These are phyloP conservation scores for Colletotrichum limetticola DNA, from an alignment of 2,329 filamentous ascomycete genomes.

Conservation along the genomic window DNA sequence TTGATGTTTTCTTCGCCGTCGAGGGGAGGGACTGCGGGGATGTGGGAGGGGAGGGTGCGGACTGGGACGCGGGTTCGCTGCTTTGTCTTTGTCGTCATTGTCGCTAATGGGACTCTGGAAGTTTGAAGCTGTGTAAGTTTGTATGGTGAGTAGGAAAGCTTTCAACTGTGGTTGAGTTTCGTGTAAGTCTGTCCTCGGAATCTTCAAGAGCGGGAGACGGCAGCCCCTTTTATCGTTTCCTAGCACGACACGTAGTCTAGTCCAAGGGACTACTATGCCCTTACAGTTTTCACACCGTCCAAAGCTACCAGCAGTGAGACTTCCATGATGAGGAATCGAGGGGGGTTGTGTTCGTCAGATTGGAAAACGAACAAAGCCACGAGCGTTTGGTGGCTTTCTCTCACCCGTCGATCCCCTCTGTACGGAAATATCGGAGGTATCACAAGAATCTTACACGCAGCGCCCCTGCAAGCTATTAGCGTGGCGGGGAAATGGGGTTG, in stretches of 20 bases:
- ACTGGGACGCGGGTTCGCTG: background rate
- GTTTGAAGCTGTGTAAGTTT: background rate
- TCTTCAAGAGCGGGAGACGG: background rate
- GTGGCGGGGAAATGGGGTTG: background rate
- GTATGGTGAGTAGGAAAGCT: background rate
- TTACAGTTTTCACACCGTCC: background rate
- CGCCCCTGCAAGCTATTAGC: background rate
- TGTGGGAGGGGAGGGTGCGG: conserved; percentile 13
- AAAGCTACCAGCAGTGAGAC: background rate
- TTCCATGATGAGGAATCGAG: background rate
- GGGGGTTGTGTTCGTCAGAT: background rate
- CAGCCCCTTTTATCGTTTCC: background rate
- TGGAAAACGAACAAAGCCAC: background rate
- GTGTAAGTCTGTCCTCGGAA: background rate
- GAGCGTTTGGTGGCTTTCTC: background rate
- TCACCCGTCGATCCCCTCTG: background rate
- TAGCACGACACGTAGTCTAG: background rate
- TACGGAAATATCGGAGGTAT: background rate
- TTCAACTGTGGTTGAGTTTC: background rate
- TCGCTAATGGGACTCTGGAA: background rate
- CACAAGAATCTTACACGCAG: background rate
- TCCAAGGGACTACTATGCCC: background rate
- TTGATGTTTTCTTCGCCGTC: conserved; percentile 12
- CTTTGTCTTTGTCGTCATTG: background rate
- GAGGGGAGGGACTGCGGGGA: conserved; percentile 18